These are phyloP conservation scores for Trichoderma sp. DNA, from an alignment of 2,329 filamentous ascomycete species.

Conservation along the genomic window DNA sequence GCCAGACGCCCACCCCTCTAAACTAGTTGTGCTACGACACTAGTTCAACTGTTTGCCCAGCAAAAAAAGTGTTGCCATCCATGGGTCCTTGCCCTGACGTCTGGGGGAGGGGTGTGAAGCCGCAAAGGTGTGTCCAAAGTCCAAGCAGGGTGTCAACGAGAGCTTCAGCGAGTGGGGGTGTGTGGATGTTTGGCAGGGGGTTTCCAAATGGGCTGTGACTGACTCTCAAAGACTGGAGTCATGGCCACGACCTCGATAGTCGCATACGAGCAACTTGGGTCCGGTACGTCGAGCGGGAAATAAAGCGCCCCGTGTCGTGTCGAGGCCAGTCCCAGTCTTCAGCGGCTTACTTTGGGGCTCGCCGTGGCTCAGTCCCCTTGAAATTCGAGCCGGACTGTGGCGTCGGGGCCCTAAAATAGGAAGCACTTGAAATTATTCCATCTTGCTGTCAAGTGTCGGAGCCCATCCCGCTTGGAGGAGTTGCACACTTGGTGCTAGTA, in stretches of 20 bases:
- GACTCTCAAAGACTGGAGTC: not conserved
- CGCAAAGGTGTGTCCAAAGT: not conserved
- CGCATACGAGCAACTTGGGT: not conserved
- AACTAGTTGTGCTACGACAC: not conserved
- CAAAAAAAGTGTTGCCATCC: not conserved
- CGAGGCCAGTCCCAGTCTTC: not conserved
- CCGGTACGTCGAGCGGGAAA: not conserved
- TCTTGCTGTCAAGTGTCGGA: not conserved
- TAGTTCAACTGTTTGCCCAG: slow-evolving; percentile 9
- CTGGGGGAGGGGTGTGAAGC: not conserved
- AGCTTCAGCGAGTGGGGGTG: slow-evolving; percentile 18
- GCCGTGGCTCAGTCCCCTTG: not conserved
- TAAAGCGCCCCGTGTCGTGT: not conserved
- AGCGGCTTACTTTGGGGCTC: not conserved
- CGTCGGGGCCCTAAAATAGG: slow-evolving; percentile 2
- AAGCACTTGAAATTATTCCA: not conserved
- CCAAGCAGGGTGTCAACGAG: not conserved
- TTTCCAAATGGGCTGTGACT: not conserved
- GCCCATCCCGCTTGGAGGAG: not conserved
- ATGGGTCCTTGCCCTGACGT: slow-evolving; percentile 11
- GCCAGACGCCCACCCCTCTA: not conserved
- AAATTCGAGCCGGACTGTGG: not conserved
- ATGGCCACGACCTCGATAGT: not conserved
- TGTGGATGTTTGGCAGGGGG: slow-evolving; percentile 18
- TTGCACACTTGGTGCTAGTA: not conserved